Evolutionary conservation across 352 stramenopile species (phyloP).

Genomic region (Pythium diclinum): DNA sequence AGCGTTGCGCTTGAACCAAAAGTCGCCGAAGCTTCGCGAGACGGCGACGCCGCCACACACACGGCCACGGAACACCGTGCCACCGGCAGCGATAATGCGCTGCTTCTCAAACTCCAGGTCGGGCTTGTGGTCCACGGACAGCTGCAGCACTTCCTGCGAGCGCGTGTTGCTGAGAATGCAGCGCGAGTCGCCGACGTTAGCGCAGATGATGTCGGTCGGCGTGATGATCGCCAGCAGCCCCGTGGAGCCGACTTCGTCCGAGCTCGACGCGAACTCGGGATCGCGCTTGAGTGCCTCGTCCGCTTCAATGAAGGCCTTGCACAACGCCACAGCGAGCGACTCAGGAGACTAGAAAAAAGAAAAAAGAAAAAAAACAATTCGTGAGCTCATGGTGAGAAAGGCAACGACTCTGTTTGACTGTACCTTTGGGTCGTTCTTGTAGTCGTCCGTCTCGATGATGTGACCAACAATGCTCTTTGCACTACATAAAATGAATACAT

Average conservation of each 20-base stretch:
- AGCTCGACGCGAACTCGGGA: slow-evolving; percentile 52
- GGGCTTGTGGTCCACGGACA: slow-evolving; percentile 86
- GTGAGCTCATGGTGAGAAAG: not conserved
- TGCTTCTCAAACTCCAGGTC: slow-evolving; percentile 85
- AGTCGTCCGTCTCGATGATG: slow-evolving; percentile 71
- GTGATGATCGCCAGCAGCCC: slow-evolving; percentile 80
- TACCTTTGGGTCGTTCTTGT: slow-evolving; percentile 63
- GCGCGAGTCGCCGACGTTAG: slow-evolving; percentile 83
- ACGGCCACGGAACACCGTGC: slow-evolving; percentile 80
- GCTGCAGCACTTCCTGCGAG: slow-evolving; percentile 62
- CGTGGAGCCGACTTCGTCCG: slow-evolving; percentile 82
- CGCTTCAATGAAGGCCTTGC: slow-evolving; percentile 67
- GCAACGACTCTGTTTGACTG: not conserved
- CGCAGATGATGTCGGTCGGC: slow-evolving; percentile 75
- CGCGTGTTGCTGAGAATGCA: slow-evolving; percentile 81
- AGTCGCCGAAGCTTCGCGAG: slow-evolving; percentile 82
- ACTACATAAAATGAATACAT: slow-evolving; percentile 25
- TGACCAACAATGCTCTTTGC: slow-evolving; percentile 60
- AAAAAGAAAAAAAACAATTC: not conserved
- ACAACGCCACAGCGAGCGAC: slow-evolving; percentile 67
- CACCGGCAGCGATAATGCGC: slow-evolving; percentile 77
- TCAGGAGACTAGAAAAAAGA: slow-evolving; percentile 38
- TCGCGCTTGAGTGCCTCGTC: slow-evolving; percentile 76
- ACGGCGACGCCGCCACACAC: slow-evolving; percentile 84
- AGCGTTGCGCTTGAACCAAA: slow-evolving; percentile 87